A percentile compares a stretch with the other conserved stretches of the same genome.
Conservation (phyloP, 2,329 filamentous ascomycete species). For the Aspergillus floridensis region DNA sequence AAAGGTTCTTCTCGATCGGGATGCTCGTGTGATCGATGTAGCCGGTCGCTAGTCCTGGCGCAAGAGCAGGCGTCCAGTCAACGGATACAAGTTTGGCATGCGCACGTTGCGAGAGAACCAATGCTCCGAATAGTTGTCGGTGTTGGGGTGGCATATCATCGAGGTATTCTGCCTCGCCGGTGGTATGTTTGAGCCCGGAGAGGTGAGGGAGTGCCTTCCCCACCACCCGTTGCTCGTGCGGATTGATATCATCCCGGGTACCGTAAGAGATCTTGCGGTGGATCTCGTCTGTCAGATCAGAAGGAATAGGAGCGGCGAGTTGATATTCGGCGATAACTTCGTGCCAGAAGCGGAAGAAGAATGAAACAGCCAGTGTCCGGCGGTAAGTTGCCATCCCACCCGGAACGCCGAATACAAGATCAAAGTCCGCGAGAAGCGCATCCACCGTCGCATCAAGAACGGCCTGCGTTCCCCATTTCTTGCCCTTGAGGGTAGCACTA, state of each 20-base stretch:
- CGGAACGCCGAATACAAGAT: slow-evolving; percentile 78
- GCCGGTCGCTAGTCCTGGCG: slow-evolving; percentile 73
- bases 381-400: slow-evolving; percentile 89
- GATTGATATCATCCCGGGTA: slow-evolving; percentile 66
- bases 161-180: slow-evolving; percentile 83
- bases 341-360: slow-evolving; percentile 93
- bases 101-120: slow-evolving; percentile 76
- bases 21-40: slow-evolving; percentile 75
- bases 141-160: slow-evolving; percentile 78
- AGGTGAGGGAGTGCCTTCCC: slow-evolving; percentile 78
- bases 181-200: slow-evolving; percentile 80
- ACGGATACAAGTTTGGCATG: slow-evolving; percentile 77
- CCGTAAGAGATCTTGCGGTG: slow-evolving; percentile 76
- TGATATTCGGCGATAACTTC: slow-evolving; percentile 66
- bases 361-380: slow-evolving; percentile 75
- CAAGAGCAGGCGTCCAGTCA: slow-evolving; percentile 67
- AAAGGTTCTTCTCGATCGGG: slow-evolving; percentile 72
- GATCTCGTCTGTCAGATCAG: slow-evolving; percentile 70
- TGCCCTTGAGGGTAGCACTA: slow-evolving; percentile 66
- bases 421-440: slow-evolving; percentile 73
- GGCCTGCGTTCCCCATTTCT: slow-evolving; percentile 67
- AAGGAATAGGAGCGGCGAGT: slow-evolving; percentile 53
- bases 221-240: slow-evolving; percentile 67
- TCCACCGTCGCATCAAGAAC: slow-evolving; percentile 79
- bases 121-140: slow-evolving; percentile 76